Evolutionary conservation across 768 basidiomycete species (phyloP), one percentile per base, ranked within the genome.

Genomic region (Tulasnella sp.): DNA sequence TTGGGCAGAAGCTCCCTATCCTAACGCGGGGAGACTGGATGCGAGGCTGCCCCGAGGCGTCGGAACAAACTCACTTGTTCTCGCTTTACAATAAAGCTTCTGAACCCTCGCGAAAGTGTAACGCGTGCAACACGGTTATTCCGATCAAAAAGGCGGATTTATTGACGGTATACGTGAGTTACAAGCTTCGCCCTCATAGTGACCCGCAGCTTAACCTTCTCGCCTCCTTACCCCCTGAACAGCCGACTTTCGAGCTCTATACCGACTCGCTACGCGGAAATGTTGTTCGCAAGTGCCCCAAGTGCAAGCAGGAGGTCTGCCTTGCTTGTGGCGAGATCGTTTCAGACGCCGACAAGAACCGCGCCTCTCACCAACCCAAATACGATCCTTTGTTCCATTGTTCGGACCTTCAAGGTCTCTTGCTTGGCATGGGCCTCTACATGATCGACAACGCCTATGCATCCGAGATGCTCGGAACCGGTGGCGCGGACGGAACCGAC

Each of bases 1-100:
- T 61, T 11, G 67, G 57, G 18, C 42, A 48, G 69, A 71, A 73
- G 35, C 75, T 80, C 67, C 78, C 79, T n/a, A 85, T 96, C 55
- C 90, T 97, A 89, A 91, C 91, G 29, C 93, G 94, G 84, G 94
- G 93, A 37, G 91, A 96, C 82, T 98, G 95, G 95, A 98, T 98
- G 96, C 94, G 93, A 83, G 96, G 96, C 26, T 98, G 96, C 84
- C 95, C 96, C 0, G 95, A 97, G 83, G 94, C 93, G 74, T 91
- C 91, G 82, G 95, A 98, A 83, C 95, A 98, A 82, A 90, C 90
- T 78, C 93, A 92, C 85, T 86, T 98, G 74, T 98, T 98, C 85
- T 88, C 90, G 80, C 88, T 95, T 40, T 96, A 95, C 83, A 88
- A 90, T 70, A 88, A 92, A 80, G 87, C 96, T 74, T 88, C 87